A percentile compares a stretch with the other conserved stretches of the same genome.
Conservation (phyloP, 306 rosid genomes). For the Cajanus cajan region DNA sequence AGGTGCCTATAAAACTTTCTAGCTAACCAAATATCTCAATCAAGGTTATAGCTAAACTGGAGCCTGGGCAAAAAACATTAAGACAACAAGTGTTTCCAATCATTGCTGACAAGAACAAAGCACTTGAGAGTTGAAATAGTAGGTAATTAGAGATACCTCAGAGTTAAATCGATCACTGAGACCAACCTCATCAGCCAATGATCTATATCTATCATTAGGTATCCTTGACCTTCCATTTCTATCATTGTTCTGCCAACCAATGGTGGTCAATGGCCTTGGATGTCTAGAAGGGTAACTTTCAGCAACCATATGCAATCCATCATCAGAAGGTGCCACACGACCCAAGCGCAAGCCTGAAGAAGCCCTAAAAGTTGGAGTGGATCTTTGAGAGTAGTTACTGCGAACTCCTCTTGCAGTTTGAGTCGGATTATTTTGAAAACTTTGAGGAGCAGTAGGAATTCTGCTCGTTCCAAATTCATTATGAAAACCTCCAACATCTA, state of each 20-base stretch:
- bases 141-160: slow-evolving; percentile 37
- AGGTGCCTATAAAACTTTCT: background rate
- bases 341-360: slow-evolving; percentile 60
- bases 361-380: slow-evolving; percentile 53
- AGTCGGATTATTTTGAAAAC: slow-evolving; percentile 42
- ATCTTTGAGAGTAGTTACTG: slow-evolving; percentile 60
- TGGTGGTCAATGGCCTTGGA: slow-evolving; percentile 47
- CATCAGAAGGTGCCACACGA: slow-evolving; percentile 49
- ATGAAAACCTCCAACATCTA: slow-evolving; percentile 52
- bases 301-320: slow-evolving; percentile 52
- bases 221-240: slow-evolving; percentile 64
- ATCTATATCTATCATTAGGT: slow-evolving; percentile 45
- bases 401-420: slow-evolving; percentile 57
- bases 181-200: slow-evolving; percentile 40
- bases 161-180: slow-evolving; percentile 48
- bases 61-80: background rate
- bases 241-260: slow-evolving; percentile 55
- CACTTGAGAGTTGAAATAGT: background rate
- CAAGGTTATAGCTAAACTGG: background rate
- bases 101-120: slow-evolving; percentile 10
- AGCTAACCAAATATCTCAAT: background rate
- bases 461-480: slow-evolving; percentile 50
- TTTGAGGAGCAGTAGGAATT: slow-evolving; percentile 49
- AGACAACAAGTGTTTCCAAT: background rate
- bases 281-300: slow-evolving; percentile 57